A percentile compares a stretch with the other conserved stretches of the same genome.
Conservation (phyloP, 2,329 filamentous ascomycete genomes). For the Fusarium sp. region DNA sequence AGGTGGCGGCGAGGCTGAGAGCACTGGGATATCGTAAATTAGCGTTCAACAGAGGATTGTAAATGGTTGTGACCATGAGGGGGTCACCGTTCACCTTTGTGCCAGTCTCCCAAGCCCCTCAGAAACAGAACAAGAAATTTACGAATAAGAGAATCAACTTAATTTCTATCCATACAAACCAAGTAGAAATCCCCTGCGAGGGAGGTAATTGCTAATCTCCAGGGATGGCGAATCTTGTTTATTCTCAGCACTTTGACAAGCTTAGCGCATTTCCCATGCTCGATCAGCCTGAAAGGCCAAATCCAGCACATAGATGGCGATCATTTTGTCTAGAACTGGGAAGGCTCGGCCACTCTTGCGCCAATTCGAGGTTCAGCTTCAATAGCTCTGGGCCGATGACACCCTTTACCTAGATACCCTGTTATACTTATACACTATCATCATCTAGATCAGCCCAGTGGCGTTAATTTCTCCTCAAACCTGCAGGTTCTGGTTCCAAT, state of each 20-base stretch:
- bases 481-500: background rate
- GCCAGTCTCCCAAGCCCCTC: too few relatives aligned
- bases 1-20: too few relatives aligned
- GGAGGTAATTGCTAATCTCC: too few relatives aligned
- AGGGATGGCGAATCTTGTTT: background rate
- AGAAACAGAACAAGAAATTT: too few relatives aligned
- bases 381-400: background rate
- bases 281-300: background rate
- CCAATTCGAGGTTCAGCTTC: background rate
- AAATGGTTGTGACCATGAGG: too few relatives aligned
- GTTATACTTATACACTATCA: background rate
- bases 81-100: too few relatives aligned
- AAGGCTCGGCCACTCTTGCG: background rate
- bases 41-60: too few relatives aligned
- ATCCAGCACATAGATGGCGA: background rate
- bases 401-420: background rate
- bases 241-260: fast-evolving
- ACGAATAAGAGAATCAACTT: too few relatives aligned
- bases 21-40: too few relatives aligned
- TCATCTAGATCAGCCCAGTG: background rate
- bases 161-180: too few relatives aligned
- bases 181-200: too few relatives aligned
- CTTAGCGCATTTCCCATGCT: background rate
- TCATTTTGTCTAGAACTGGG: background rate
- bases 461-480: background rate